Evolutionary conservation across 2,329 filamentous ascomycete genomes (phyloP).

Genomic region (Pseudophaeomoniella oleicola): DNA sequence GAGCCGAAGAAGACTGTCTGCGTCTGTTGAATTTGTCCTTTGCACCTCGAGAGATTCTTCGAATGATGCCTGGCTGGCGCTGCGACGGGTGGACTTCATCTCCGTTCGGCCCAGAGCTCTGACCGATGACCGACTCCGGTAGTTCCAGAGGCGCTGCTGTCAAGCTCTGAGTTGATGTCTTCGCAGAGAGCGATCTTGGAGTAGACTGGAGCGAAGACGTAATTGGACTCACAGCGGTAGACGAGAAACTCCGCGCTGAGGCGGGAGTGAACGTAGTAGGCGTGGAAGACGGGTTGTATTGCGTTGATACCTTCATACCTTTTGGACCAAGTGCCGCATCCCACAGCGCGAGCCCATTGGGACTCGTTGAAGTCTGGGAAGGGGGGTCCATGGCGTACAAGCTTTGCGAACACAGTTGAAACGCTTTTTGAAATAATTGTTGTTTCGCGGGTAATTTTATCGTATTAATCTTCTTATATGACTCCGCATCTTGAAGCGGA

Average conservation of each 20-base stretch:
- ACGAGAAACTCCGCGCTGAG: constrained; percentile 9
- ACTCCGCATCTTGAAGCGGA: background rate
- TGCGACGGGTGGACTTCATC: constrained; percentile 21
- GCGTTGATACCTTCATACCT: background rate
- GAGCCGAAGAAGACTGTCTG: constrained; percentile 62
- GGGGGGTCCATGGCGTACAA: background rate
- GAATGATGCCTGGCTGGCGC: constrained; percentile 52
- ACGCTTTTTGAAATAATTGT: background rate
- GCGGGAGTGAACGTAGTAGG: constrained; percentile 6
- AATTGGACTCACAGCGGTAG: constrained; percentile 10
- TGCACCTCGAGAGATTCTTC: constrained; percentile 70
- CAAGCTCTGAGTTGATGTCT: constrained; percentile 10
- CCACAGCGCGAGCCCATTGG: background rate
- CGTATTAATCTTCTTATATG: background rate
- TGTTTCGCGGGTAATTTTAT: background rate
- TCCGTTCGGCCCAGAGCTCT: constrained; percentile 19
- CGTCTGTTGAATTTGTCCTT: constrained; percentile 46
- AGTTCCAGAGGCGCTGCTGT: constrained; percentile 48
- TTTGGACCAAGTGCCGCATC: background rate
- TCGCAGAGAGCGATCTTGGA: constrained; percentile 7
- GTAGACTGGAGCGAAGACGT: constrained; percentile 11
- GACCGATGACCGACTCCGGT: constrained; percentile 52
- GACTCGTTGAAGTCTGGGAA: background rate
- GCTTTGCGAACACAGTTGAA: background rate
- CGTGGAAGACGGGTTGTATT: background rate